Evolutionary conservation across 345 rosid genomes (phyloP), one percentile per base, ranked within the genome.

Genomic region (Pistacia integerrima): DNA sequence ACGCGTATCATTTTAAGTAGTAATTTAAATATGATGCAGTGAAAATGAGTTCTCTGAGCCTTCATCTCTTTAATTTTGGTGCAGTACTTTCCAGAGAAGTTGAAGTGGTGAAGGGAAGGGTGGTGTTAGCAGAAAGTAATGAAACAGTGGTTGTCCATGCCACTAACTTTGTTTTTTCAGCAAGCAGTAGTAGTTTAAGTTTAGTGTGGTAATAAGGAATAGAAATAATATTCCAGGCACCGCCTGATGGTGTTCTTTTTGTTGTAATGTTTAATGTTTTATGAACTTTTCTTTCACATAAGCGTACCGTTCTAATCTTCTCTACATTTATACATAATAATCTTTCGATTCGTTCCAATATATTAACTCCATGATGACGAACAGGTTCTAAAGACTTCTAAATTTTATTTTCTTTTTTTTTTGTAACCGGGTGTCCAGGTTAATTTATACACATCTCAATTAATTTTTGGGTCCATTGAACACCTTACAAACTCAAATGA

Each of bases 11-110:
- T 30, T 30, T 30, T 30, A 30, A 30, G 33, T 30, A 30, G 33
- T 30, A 30, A 30, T 30, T 30, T 30, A 30, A 30, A 30, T 30
- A 30, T 30, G 33, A 30, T 30, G 33, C 2, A 30, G 33, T 30
- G 2, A 30, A 30, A 30, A 30, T 16, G 4, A 46, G 14, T 69
- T 18, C 69, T 62, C 36, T 59, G 8, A 36, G 2, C 35, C 7
- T 16, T 18, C 33, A 57, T 46, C 13, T 55, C 11, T 30, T 70
- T 16, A 25, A 3, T 25, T 7, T 69, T 69, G 63, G 33, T 30
- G 64, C 78, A 82, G 85, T 82, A 82, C 67, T 82, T 84, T 52
- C 83, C 78, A 46, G 76, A 67, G 22, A 81, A 74, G 72, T 74
- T 82, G 67, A 79, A 36, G 67, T 84, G 85, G 83, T 79, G 85